phyloP scores from a whole-genome alignment of 768 basidiomycete species.

The Roridomyces roridus region DNA sequence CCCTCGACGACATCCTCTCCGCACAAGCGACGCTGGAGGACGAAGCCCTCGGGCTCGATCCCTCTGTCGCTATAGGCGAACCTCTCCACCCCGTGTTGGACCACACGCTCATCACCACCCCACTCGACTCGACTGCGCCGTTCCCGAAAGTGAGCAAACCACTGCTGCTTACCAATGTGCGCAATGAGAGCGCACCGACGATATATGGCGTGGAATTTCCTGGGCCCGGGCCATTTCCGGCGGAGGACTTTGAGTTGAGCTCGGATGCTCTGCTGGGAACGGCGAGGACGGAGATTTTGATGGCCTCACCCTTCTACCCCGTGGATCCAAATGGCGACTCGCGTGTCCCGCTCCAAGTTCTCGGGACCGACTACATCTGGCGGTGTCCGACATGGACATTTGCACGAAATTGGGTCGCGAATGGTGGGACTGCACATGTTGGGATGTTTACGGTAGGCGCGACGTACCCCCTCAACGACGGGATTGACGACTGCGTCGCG shows the following conservation, averaged over 20 bases:
- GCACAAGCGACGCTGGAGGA: slow-evolving; percentile 55
- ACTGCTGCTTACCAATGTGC: slow-evolving; percentile 72
- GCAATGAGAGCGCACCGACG: slow-evolving; percentile 70
- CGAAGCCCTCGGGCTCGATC: slow-evolving; percentile 51
- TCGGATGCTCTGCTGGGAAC: slow-evolving; percentile 53
- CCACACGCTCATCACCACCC: slow-evolving; percentile 65
- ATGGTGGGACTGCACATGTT: slow-evolving; percentile 69
- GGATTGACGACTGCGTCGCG: slow-evolving; percentile 59
- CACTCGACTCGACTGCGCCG: slow-evolving; percentile 64
- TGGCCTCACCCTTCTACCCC: slow-evolving; percentile 58
- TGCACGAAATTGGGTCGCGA: slow-evolving; percentile 64
- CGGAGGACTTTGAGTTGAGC: slow-evolving; percentile 41
- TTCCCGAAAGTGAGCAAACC: slow-evolving; percentile 70
- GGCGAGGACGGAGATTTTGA: slow-evolving; percentile 47
- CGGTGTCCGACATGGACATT: slow-evolving; percentile 73
- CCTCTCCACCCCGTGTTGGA: slow-evolving; percentile 75
- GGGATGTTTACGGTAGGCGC: slow-evolving; percentile 72
- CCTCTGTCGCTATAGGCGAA: slow-evolving; percentile 56
- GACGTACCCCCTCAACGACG: slow-evolving; percentile 69
- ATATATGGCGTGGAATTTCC: slow-evolving; percentile 52
- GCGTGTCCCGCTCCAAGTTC: slow-evolving; percentile 58
- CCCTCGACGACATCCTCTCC: slow-evolving; percentile 56
- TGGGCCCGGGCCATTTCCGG: slow-evolving; percentile 42
- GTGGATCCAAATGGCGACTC: slow-evolving; percentile 38
- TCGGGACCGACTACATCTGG: slow-evolving; percentile 50